Conservation (phyloP, 2,329 filamentous ascomycete genomes). For the Trichoderma semiorbis region DNA sequence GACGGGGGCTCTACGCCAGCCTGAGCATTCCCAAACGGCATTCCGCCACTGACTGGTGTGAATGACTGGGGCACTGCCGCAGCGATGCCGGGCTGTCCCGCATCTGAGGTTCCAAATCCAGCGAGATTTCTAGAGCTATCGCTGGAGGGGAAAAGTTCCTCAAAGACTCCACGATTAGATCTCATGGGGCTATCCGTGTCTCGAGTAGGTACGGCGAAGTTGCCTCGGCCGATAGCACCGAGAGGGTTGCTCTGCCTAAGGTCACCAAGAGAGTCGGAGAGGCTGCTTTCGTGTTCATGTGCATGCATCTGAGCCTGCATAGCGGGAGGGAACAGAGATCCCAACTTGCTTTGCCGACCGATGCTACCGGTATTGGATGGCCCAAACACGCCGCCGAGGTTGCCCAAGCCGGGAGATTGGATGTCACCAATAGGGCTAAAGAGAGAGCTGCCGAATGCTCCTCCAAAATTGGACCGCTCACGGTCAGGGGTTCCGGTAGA, state of each 20-base stretch:
- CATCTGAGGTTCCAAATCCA: constrained; percentile 38
- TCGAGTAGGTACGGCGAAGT: constrained; percentile 51
- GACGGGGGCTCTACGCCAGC: constrained; percentile 50
- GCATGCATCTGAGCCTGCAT: constrained; percentile 90
- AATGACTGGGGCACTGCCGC: constrained; percentile 35
- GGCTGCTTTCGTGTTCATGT: constrained; percentile 61
- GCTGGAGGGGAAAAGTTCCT: constrained; percentile 48
- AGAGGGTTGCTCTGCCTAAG: constrained; percentile 60
- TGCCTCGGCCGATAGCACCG: constrained; percentile 63
- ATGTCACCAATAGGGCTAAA: constrained; percentile 76
- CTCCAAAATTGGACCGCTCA: constrained; percentile 53
- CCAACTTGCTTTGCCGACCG: constrained; percentile 75
- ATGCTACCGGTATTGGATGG: constrained; percentile 62
- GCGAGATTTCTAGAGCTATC: constrained; percentile 33
- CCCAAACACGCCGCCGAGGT: constrained; percentile 67
- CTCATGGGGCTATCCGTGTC: constrained; percentile 60
- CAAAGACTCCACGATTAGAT: constrained; percentile 51
- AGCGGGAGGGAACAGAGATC: constrained; percentile 78
- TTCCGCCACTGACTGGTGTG: constrained; percentile 33
- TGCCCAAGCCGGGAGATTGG: constrained; percentile 68
- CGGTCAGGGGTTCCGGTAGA: constrained; percentile 67
- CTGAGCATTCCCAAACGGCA: constrained; percentile 37
- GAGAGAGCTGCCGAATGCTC: constrained; percentile 73
- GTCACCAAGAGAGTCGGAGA: constrained; percentile 57
- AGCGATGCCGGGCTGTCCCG: constrained; percentile 33